phyloP scores from a whole-genome alignment of 495 filamentous ascomycete genomes.

The Physcia stellaris region DNA sequence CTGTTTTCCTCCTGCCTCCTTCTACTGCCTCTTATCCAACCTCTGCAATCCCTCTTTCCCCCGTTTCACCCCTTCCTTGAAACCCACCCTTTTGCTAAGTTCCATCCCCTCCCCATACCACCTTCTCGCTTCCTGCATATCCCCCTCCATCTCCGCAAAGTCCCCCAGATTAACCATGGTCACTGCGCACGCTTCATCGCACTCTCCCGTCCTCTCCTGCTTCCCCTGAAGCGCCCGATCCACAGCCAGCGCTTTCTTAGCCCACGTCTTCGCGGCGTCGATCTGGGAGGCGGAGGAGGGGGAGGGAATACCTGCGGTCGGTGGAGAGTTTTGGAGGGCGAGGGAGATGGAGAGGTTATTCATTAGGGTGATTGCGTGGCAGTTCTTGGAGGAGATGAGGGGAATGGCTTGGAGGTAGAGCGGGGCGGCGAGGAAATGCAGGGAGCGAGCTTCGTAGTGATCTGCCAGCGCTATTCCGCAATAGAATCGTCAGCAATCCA shows the following conservation, averaged over 20 bases:
- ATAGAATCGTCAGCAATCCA: not conserved
- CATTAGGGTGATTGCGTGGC: constrained; percentile 60
- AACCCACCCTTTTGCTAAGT: constrained; percentile 48
- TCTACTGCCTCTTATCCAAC: constrained; percentile 19
- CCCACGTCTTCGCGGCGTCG: constrained; percentile 49
- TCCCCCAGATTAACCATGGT: constrained; percentile 80
- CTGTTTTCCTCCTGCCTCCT: no score
- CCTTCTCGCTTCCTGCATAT: constrained; percentile 46
- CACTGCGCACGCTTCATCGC: constrained; percentile 70
- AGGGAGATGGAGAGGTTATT: constrained; percentile 15
- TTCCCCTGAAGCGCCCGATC: constrained; percentile 40
- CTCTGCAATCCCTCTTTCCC: constrained; percentile 44
- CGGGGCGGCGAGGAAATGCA: constrained; percentile 70
- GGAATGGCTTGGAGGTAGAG: constrained; percentile 73
- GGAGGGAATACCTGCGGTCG: constrained; percentile 4
- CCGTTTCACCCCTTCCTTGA: constrained; percentile 47
- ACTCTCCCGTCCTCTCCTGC: constrained; percentile 58
- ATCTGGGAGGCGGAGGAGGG: constrained; percentile 5
- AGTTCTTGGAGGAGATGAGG: constrained; percentile 39
- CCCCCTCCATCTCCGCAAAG: constrained; percentile 57
- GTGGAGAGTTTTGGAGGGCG: constrained; percentile 9
- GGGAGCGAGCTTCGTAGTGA: constrained; percentile 53
- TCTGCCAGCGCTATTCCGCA: constrained; percentile 42
- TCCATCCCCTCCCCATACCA: constrained; percentile 50
- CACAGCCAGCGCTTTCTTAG: constrained; percentile 54